Evolutionary conservation across 345 rosid genomes (phyloP), one percentile per base, ranked within the genome.

Genomic region (Eucalyptus curtisii): DNA sequence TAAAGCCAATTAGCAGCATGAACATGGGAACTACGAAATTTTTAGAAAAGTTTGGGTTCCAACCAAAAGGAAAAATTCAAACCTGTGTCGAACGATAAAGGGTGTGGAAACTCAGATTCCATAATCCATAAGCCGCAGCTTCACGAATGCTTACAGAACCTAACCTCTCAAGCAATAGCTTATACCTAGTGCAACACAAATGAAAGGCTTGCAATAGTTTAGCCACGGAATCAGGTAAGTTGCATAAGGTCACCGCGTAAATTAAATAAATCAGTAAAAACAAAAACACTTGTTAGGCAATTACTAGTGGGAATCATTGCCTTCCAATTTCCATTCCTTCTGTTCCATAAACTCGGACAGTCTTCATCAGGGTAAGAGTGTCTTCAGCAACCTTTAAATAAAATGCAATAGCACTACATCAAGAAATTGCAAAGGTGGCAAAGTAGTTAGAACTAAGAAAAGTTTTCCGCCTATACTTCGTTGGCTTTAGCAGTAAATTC

Each of bases 71-170:
- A 50, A 4, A 48, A 48, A 37, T 40, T 61, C 88, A 88, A 87
- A 94, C 95, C 95, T 93, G 96, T 86, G 92, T 91, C 30, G 80
- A 92, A 37, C 95, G 94, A 53, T 93, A 94, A 68, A 94, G 92
- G 57, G 87, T 88, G 37, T 86, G 89, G 76, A 94, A 94, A 89
- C 93, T 93, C 91, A 87, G 90, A 90, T 64, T 92, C 95, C 94
- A 91, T 10, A 92, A 88, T 88, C 92, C 95, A 91, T 91, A 89
- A 88, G 94, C 94, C 8, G 82, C 85, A 76, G 91, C 91, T 87
- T 93, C 93, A 79, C 90, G 89, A 86, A 91, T 66, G 87, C 92
- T 89, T 24, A 93, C 80, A 76, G 88, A 93, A 88, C 92, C 92
- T 87, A 93, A 86, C 33, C 89, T 90, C 88, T 92, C 93, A 88